Evolutionary conservation across 495 filamentous ascomycete species (phyloP), one percentile per base, ranked within the genome.

Genomic region (Tetracladium marchalianum): DNA sequence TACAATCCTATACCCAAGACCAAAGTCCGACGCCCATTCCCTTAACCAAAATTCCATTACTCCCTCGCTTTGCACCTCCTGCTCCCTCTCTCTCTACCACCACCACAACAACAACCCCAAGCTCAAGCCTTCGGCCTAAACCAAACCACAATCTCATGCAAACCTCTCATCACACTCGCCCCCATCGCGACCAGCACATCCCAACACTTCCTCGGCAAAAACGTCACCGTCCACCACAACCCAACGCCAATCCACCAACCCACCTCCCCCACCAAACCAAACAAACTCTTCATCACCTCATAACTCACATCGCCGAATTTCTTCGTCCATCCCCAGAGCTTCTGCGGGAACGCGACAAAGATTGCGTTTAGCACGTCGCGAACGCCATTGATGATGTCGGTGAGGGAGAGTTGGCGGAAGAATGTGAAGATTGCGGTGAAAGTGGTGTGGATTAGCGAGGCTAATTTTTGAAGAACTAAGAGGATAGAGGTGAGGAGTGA

Each of bases 51-150:
- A n/a, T n/a, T n/a, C n/a, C n/a, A n/a, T n/a, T n/a, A n/a, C n/a
- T n/a, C n/a, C n/a, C n/a, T n/a, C n/a, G n/a, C n/a, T n/a, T n/a
- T n/a, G n/a, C n/a, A 27, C 22, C 3, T 27, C 22, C 22, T 7
- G 3, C 22, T 27, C 22, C 2, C 35, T 10, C 35, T 37, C 35
- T 78, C 71, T 51, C 81, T 67, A 47, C 80, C 64, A 17, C 78
- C 77, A 47, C 80, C 71, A 48, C 66, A 68, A 22, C 75, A 76
- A 35, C 80, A 80, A 52, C 80, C 70, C 4, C n/a, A n/a, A 73
- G 68, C 17, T 78, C 62, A 27, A 27, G 47, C 40, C 57, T 69
- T 68, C 9, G 68, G 68, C 31, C 68, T 62, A 31, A 71, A 48
- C 58, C 54, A 67, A 3, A 67, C 65, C 48, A 61, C 31, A 0